phyloP scores from a whole-genome alignment of 2,329 filamentous ascomycete genomes.

The Aspergillus unguis region DNA sequence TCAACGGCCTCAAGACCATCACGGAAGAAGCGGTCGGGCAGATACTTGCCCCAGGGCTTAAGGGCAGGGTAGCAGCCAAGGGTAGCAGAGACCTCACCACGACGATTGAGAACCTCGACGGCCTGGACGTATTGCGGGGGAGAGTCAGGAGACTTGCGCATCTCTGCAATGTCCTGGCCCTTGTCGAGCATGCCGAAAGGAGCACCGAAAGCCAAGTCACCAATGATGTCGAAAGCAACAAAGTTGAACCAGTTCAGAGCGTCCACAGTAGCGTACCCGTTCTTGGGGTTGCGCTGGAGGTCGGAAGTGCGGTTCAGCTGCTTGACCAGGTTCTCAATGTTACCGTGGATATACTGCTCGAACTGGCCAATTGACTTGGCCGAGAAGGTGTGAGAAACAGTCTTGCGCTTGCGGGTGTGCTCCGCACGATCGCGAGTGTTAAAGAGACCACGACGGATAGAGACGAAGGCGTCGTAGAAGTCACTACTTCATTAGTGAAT shows the following conservation, averaged over 20 bases:
- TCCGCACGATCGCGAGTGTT: slow-evolving; percentile 80
- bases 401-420: slow-evolving; percentile 85
- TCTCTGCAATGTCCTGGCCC: slow-evolving; percentile 73
- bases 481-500: slow-evolving; percentile 50
- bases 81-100: slow-evolving; percentile 80
- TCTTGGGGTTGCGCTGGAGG: slow-evolving; percentile 45
- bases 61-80: slow-evolving; percentile 71
- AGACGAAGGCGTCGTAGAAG: slow-evolving; percentile 90
- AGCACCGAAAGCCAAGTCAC: slow-evolving; percentile 65
- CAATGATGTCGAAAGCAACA: slow-evolving; percentile 59
- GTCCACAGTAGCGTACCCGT: slow-evolving; percentile 63
- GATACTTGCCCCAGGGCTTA: slow-evolving; percentile 74
- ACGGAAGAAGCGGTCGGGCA: slow-evolving; percentile 79
- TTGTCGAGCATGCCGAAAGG: slow-evolving; percentile 80
- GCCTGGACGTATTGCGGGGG: slow-evolving; percentile 69
- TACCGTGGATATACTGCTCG: slow-evolving; percentile 81
- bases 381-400: slow-evolving; percentile 81
- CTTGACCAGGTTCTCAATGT: slow-evolving; percentile 68
- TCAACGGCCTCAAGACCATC: slow-evolving; percentile 71
- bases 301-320: slow-evolving; percentile 67
- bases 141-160: slow-evolving; percentile 59
- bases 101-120: slow-evolving; percentile 82
- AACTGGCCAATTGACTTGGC: slow-evolving; percentile 78
- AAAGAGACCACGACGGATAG: slow-evolving; percentile 80
- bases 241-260: slow-evolving; percentile 79